Base-by-base conservation (phyloP, 1,139 yeast genomes). In the Lodderomyces beijingensis region DNA sequence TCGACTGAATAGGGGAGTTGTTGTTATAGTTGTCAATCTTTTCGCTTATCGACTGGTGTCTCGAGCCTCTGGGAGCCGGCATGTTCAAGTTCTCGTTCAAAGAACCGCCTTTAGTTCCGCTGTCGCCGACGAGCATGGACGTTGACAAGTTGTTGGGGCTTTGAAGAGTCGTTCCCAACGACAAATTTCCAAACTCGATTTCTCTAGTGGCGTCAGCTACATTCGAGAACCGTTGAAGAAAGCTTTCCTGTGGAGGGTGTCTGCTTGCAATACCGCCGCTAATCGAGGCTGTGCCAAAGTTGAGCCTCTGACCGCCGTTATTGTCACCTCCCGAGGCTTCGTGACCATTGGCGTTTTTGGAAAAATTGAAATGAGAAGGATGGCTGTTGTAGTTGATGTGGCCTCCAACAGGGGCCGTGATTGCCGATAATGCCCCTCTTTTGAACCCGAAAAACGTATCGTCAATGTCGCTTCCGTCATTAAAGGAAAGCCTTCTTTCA, bases 151-250 rank as follows among this genome's bases (percentile, higher is more conserved):
- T 23, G 7, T 9, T 10, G 14, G 12, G 12, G 6, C 12, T 14
- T 25, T 10, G 8, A 12, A 7, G 14, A 7, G 14, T 23, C 9
- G 50, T 53, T 29, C 53, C 53, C 26, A 65, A 49, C 9, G 58
- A 48, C 25, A 65, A 46, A 24, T 51, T 51, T 5, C 59, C 53
- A 24, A 55, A 52, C 48, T 84, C 93, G 25, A 82, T 73, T 41
- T 82, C 89, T 44, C 87, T 65, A 0, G 94, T 84, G 24, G 87
- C 85, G 39, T 84, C 93, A 9, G 86, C 87, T 13, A 84, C 80
- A n/a, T 77, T 62, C 5, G 85, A 66, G 50, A 84, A 83, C 53
- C 82, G 79, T 42, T 77, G 82, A 37, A 79, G 57, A 46, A 79
- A 79, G 28, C 74, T 61, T 16, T 75, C 74, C 37, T 60, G 70